A percentile compares a stretch with the other conserved stretches of the same genome.
Conservation (phyloP, 768 basidiomycete genomes). For the Suillus variegatus region DNA sequence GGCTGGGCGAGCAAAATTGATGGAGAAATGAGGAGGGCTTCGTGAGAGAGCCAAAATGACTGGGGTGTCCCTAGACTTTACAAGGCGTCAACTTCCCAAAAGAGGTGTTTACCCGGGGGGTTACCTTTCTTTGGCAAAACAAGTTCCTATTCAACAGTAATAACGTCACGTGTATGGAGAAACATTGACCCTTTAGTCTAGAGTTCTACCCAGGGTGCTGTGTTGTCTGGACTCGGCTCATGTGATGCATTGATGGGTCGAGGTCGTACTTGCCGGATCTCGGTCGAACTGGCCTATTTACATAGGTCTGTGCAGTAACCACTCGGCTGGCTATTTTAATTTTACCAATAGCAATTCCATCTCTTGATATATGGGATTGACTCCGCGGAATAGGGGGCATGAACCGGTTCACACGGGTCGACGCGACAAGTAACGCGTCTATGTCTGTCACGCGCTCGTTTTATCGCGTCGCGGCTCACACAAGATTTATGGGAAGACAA, state of each 20-base stretch:
- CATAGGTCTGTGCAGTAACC: too few species aligned
- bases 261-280: background rate
- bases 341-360: background rate
- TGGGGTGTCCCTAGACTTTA: too few species aligned
- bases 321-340: background rate
- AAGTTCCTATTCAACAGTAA: too few species aligned
- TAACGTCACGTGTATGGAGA: too few species aligned
- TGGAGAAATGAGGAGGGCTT: background rate
- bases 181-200: too few species aligned
- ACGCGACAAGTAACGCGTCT: constrained; percentile 8
- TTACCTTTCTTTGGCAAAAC: too few species aligned
- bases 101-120: too few species aligned
- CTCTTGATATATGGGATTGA: background rate
- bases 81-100: too few species aligned
- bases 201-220: too few species aligned
- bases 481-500: constrained; percentile 61
- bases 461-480: constrained; percentile 14
- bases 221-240: too few species aligned
- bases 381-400: background rate
- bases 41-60: background rate
- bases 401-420: background rate
- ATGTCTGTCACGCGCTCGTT: constrained; percentile 28
- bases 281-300: too few species aligned
- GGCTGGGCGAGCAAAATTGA: background rate
- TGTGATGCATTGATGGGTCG: too few species aligned